These are phyloP conservation scores for Spergularia marina DNA, from an alignment of 148 eudicot species.

Conservation along the genomic window DNA sequence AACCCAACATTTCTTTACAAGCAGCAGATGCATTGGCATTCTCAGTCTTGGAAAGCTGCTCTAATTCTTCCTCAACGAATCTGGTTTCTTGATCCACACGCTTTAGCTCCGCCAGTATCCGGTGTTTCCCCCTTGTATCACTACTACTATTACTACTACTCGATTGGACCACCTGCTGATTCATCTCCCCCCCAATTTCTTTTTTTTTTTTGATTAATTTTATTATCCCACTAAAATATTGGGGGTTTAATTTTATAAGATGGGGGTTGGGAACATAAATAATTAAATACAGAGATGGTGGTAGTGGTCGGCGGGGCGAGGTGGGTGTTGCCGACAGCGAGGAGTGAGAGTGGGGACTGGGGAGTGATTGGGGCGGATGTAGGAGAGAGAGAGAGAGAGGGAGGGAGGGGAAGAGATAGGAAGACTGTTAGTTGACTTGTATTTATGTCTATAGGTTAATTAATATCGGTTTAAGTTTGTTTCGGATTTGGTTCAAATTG, in stretches of 20 bases:
- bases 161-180: conserved; percentile 32
- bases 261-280: too few species aligned
- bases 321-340: background rate
- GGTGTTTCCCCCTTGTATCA: conserved; percentile 74
- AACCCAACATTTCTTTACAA: conserved; percentile 55
- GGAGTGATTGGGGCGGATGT: too few species aligned
- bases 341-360: too few species aligned
- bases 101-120: conserved; percentile 77
- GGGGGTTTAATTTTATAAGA: too few species aligned
- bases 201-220: too few species aligned
- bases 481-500: too few species aligned
- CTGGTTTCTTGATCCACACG: conserved; percentile 76
- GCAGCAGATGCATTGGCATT: conserved; percentile 55
- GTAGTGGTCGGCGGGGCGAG: background rate
- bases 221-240: too few species aligned
- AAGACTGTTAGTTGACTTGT: conserved; percentile 6
- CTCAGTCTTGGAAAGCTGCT: conserved; percentile 64
- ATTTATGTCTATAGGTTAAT: background rate
- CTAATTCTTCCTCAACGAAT: conserved; percentile 81
- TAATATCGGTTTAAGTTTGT: too few species aligned
- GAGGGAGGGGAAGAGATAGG: background rate
- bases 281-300: too few species aligned
- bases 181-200: conserved; percentile 19
- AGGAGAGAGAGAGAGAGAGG: background rate
- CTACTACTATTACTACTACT: conserved; percentile 3